A percentile compares a stretch with the other conserved stretches of the same genome.
Conservation (phyloP, 495 filamentous ascomycete genomes). For the Annulohypoxylon nitens region DNA sequence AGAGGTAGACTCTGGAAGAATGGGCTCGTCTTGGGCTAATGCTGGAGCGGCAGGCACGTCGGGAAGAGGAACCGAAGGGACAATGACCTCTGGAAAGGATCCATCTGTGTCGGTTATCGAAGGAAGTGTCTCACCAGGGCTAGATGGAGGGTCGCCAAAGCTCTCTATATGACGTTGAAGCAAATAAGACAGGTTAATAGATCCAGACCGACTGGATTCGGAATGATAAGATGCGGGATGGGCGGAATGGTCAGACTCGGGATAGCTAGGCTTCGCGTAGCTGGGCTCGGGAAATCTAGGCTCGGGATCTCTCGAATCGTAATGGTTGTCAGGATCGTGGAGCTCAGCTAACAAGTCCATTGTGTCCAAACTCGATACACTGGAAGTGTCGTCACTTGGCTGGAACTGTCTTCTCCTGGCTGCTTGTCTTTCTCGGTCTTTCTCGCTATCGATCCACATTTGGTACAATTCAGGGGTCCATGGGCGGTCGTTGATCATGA, state of each 20-base stretch:
- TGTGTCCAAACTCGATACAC: constrained; percentile 9
- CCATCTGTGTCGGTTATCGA: background rate
- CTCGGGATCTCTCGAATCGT: too few relatives aligned
- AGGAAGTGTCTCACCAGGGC: background rate
- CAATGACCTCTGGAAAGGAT: background rate
- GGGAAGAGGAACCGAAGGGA: background rate
- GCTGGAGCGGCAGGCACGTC: background rate
- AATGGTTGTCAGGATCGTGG: background rate
- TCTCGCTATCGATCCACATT: constrained; percentile 20
- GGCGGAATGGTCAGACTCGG: background rate
- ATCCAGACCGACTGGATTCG: constrained; percentile 12
- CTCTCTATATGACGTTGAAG: constrained; percentile 26
- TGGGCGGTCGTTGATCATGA: constrained; percentile 15
- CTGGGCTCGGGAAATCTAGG: background rate
- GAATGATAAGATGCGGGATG: too few relatives aligned
- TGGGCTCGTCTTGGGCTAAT: background rate
- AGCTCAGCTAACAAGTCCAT: background rate
- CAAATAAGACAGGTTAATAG: constrained; percentile 26
- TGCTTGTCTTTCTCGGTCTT: background rate
- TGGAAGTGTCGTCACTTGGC: background rate
- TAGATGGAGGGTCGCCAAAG: constrained; percentile 1
- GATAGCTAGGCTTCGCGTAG: background rate
- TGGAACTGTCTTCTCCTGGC: background rate
- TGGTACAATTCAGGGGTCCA: constrained; percentile 19
- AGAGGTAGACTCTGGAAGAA: background rate